Evolutionary conservation across 371 early-diverging fungal genomes (phyloP).

Genomic region (Mucor sp.): DNA sequence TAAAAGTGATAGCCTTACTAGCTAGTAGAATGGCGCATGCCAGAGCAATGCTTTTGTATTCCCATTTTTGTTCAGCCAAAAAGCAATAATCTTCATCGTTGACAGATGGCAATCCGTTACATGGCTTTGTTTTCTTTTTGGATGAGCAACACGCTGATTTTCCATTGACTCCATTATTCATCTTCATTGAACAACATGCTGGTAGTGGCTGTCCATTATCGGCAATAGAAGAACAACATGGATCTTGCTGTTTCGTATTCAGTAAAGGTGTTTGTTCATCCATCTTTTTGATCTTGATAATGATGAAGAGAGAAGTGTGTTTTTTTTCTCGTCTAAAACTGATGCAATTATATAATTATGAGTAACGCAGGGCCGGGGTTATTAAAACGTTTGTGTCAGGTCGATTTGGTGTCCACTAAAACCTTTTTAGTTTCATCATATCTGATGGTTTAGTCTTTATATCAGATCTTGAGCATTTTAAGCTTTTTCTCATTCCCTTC

Average conservation of each 20-base stretch:
- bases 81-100: constrained; percentile 22
- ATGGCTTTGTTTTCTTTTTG: constrained; percentile 4
- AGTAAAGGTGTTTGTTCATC: constrained; percentile 27
- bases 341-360: not conserved
- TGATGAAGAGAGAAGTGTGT: not conserved
- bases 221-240: not conserved
- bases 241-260: not conserved
- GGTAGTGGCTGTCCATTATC: not conserved
- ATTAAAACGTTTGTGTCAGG: not conserved
- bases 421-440: not conserved
- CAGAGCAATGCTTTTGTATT: constrained; percentile 67
- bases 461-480: not conserved
- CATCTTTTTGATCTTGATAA: constrained; percentile 2
- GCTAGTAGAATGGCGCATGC: constrained; percentile 67
- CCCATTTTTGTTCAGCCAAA: constrained; percentile 44
- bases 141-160: constrained; percentile 9
- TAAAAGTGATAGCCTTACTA: constrained; percentile 37
- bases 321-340: not conserved
- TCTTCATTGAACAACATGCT: constrained; percentile 20
- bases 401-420: constrained; percentile 2
- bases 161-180: not conserved
- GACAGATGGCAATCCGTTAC: not conserved
- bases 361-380: not conserved
- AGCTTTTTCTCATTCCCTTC: not conserved
- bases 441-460: not conserved